Base-by-base conservation (phyloP, 257 asterid genomes). In the Voacanga thouarsii region DNA sequence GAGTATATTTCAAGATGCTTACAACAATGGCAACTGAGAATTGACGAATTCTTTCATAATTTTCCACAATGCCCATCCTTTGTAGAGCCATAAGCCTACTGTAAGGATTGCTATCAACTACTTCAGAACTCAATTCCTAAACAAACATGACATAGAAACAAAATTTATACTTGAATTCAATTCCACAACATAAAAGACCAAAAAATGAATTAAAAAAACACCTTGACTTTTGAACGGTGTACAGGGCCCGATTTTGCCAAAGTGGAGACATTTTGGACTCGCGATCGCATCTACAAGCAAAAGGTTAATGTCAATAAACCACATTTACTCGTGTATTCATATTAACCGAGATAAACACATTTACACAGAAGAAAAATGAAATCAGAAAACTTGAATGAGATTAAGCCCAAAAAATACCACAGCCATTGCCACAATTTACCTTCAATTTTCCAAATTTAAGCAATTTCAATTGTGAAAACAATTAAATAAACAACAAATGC, bases 1-100 rank as follows among this genome's bases (percentile, higher is more conserved):
- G 50, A 71, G 33, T 24, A 23, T 7, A 66, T 37, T 8, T 1
- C 18, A 71, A 75, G 83, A 72, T 78, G 86, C 97, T 81, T 80
- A 95, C 99, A 87, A 95, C 94, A 77, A 95, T 95, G 85, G 98
- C 99, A 82, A 93, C 89, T 16, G 98, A 95, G 82, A 85, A 93
- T 10, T 90, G 92, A 68, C 97, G 89, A 59, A 95, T 91, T 78
- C 93, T 87, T 88, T 95, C 98, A 72, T 93, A 95, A 82, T 95
- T 95, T 28, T 88, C 92, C 82, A 95, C 99, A 60, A 95, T 93
- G 50, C 99, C 99, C 99, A 95, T 93, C 90, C 99, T 90, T 68
- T 95, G 97, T 80, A 95, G 97, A n/a, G 98, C 98, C 99, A 95
- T 95, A 77, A 95, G 97, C 85, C 99, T 88, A 76, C 99, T 95